phyloP scores from a whole-genome alignment of 352 stramenopile genomes.

The Pythium sukuiense region DNA sequence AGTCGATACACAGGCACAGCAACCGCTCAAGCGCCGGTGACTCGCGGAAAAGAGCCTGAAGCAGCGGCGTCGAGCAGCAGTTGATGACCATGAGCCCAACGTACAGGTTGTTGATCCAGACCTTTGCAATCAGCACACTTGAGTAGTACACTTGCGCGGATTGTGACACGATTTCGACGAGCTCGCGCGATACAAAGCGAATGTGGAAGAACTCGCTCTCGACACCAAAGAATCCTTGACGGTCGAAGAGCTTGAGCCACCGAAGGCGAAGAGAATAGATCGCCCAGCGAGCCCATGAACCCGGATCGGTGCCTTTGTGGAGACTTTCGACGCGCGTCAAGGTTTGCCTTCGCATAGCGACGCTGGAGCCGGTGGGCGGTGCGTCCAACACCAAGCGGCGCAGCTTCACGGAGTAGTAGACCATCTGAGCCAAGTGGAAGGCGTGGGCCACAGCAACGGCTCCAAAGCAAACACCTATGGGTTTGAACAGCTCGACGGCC shows the following conservation, averaged over 20 bases:
- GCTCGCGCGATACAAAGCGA: constrained; percentile 35
- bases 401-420: constrained; percentile 11
- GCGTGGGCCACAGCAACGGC: constrained; percentile 7
- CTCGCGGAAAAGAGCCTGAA: constrained; percentile 19
- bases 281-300: neutral
- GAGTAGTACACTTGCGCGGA: constrained; percentile 42
- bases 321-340: neutral
- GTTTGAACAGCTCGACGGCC: constrained; percentile 12
- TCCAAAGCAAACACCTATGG: constrained; percentile 18
- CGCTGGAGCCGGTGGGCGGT: neutral
- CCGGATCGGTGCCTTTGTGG: neutral
- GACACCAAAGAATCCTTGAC: constrained; percentile 34
- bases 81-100: constrained; percentile 46
- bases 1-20: constrained; percentile 30
- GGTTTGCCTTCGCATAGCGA: neutral
- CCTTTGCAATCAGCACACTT: constrained; percentile 40
- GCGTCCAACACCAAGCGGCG: neutral
- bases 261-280: neutral
- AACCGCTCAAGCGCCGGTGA: constrained; percentile 27
- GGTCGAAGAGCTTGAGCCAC: constrained; percentile 22
- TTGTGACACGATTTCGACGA: constrained; percentile 46
- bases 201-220: constrained; percentile 35
- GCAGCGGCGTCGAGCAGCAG: constrained; percentile 35
- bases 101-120: constrained; percentile 53
- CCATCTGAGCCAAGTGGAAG: constrained; percentile 17